A percentile compares a stretch with the other conserved stretches of the same genome.
These are phyloP conservation scores for Dalechampia spathulata DNA, from an alignment of 441 rosid species.

Conservation along the genomic window DNA sequence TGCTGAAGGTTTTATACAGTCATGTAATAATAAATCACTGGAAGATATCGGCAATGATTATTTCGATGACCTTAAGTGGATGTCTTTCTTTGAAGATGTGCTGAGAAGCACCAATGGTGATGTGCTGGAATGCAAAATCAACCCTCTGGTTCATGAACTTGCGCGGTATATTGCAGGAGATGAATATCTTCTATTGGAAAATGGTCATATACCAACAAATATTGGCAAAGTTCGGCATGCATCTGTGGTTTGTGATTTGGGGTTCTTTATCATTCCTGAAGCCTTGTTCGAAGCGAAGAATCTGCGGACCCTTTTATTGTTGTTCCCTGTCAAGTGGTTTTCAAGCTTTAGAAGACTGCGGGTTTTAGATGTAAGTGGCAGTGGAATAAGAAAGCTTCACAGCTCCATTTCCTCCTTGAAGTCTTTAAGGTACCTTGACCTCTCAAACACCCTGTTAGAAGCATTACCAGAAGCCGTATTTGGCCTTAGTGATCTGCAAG, in stretches of 20 bases:
- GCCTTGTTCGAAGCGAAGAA: slow-evolving; percentile 6
- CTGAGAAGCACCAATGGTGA: background rate
- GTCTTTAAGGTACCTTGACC: slow-evolving; percentile 8
- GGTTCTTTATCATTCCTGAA: background rate
- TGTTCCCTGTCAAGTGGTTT: background rate
- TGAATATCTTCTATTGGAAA: slow-evolving; percentile 1
- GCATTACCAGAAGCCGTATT: slow-evolving; percentile 2
- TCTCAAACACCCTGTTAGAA: slow-evolving; percentile 1
- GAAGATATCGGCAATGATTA: slow-evolving; percentile 5
- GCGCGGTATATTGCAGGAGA: slow-evolving; percentile 3
- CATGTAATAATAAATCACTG: background rate
- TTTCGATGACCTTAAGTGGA: slow-evolving; percentile 5
- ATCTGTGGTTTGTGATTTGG: background rate
- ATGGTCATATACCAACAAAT: background rate
- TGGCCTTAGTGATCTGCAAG: slow-evolving; percentile 2
- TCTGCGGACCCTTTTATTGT: slow-evolving; percentile 4
- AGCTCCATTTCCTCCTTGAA: background rate
- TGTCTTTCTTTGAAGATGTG: slow-evolving; percentile 7
- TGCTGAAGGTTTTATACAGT: slow-evolving; percentile 2
- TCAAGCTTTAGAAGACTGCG: slow-evolving; percentile 7
- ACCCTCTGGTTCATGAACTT: slow-evolving; percentile 5
- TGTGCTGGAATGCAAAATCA: background rate
- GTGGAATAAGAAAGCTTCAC: slow-evolving; percentile 2
- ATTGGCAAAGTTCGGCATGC: slow-evolving; percentile 1
- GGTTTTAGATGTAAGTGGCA: slow-evolving; percentile 3